Evolutionary conservation across 1,139 yeast species (phyloP).

Genomic region (Sporopachydermia cereana): DNA sequence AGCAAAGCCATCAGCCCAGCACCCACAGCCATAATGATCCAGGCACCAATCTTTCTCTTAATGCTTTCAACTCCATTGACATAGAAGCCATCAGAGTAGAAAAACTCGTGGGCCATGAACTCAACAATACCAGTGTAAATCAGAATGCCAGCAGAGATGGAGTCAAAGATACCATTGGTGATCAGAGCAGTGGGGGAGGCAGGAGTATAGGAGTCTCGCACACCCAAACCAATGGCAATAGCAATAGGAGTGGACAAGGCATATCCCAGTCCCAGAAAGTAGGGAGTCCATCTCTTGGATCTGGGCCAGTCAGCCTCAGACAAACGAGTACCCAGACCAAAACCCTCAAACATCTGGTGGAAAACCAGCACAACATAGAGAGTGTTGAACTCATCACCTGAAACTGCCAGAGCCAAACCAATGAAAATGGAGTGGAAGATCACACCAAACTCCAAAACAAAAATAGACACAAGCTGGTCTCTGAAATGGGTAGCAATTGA

Average conservation of each 20-base stretch:
- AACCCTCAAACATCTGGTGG: constrained; percentile 90
- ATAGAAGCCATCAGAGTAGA: constrained; percentile 52
- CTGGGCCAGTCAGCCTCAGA: constrained; percentile 64
- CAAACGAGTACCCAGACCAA: constrained; percentile 81
- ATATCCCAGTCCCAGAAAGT: constrained; percentile 46
- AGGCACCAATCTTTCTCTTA: constrained; percentile 25
- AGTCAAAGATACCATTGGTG: constrained; percentile 69
- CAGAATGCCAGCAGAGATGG: constrained; percentile 77
- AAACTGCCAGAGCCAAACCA: constrained; percentile 62
- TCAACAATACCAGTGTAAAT: constrained; percentile 81
- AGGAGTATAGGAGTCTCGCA: constrained; percentile 50
- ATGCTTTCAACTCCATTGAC: constrained; percentile 12
- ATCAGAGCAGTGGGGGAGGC: constrained; percentile 51
- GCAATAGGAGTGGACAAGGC: constrained; percentile 75
- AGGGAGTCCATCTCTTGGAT: constrained; percentile 38
- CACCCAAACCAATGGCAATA: constrained; percentile 79
- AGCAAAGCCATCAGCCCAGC: constrained; percentile 77
- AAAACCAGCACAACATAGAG: constrained; percentile 72
- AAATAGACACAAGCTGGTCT: constrained; percentile 37
- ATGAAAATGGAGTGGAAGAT: constrained; percentile 74
- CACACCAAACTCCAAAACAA: constrained; percentile 69
- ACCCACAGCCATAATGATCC: constrained; percentile 44
- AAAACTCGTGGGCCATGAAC: constrained; percentile 79
- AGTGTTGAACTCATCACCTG: constrained; percentile 64
- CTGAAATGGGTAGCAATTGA: constrained; percentile 11